Evolutionary conservation across 148 eudicot genomes (phyloP).

Genomic region (Salicornia ramosissima): DNA sequence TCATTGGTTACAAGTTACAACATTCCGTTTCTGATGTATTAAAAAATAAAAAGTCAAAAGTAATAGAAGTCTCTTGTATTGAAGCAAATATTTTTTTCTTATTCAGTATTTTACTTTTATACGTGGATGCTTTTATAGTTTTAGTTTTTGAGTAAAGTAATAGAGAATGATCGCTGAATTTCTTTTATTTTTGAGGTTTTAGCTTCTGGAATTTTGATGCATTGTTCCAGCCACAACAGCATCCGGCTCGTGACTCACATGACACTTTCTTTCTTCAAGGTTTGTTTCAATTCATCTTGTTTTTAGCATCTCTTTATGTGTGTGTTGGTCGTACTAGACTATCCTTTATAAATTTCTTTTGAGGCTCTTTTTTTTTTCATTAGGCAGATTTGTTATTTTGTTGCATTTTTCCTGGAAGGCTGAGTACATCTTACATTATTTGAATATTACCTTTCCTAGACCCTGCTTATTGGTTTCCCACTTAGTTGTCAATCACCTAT

Average conservation of each 20-base stretch:
- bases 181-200: not conserved
- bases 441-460: not conserved
- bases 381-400: not conserved
- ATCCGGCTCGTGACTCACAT: conserved; percentile 98
- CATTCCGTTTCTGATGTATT: too few relatives aligned
- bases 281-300: conserved; percentile 23
- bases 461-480: not conserved
- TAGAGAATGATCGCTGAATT: not conserved
- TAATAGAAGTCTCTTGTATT: too few relatives aligned
- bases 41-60: too few relatives aligned
- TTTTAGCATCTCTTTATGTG: not conserved
- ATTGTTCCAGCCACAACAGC: conserved; percentile 94
- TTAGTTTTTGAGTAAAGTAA: not conserved
- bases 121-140: too few relatives aligned
- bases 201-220: conserved; percentile 98
- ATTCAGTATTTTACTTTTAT: too few relatives aligned
- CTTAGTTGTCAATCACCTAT: too few relatives aligned
- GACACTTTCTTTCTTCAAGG: conserved; percentile 91
- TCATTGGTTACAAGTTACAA: too few relatives aligned
- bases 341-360: not conserved
- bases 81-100: too few relatives aligned
- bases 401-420: not conserved
- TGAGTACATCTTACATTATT: not conserved
- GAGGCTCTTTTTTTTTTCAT: not conserved
- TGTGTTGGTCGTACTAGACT: not conserved